phyloP scores from a whole-genome alignment of 2,329 filamentous ascomycete species.

The Pseudogymnoascus sp. region DNA sequence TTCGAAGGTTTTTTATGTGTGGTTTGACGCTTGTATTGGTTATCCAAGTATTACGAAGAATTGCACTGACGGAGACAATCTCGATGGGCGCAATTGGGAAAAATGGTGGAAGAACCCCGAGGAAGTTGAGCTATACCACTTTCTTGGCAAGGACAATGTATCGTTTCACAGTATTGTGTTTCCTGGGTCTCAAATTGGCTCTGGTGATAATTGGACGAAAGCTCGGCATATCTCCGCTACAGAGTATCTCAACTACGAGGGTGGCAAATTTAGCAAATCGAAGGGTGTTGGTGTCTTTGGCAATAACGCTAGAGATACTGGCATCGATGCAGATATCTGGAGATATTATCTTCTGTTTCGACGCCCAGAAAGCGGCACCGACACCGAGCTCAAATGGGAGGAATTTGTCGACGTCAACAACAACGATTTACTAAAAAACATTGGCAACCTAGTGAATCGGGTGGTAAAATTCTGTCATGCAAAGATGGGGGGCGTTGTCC shows the following conservation, averaged over 20 bases:
- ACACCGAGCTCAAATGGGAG: constrained; percentile 79
- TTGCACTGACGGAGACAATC: constrained; percentile 51
- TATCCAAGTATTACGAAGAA: constrained; percentile 83
- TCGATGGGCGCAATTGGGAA: constrained; percentile 58
- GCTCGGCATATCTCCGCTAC: constrained; percentile 77
- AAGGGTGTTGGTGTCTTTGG: constrained; percentile 80
- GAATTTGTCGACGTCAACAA: constrained; percentile 75
- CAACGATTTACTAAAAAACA: constrained; percentile 64
- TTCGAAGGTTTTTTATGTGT: constrained; percentile 68
- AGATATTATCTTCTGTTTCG: constrained; percentile 77
- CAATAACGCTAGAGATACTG: constrained; percentile 74
- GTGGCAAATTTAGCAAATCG: constrained; percentile 82
- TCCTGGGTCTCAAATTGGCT: constrained; percentile 73
- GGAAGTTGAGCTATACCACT: constrained; percentile 77
- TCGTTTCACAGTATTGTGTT: constrained; percentile 79
- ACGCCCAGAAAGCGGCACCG: constrained; percentile 66
- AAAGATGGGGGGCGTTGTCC: constrained; percentile 46
- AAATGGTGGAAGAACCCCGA: constrained; percentile 86
- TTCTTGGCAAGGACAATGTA: constrained; percentile 81
- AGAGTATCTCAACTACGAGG: constrained; percentile 77
- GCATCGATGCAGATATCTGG: constrained; percentile 80
- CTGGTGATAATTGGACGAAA: constrained; percentile 74
- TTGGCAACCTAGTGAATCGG: constrained; percentile 62
- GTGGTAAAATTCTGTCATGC: constrained; percentile 64
- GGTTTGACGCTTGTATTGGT: constrained; percentile 75